Evolutionary conservation across 176 grass and related monocot species (phyloP), one percentile per base, ranked within the genome.

Genomic region (Musa troglodytarum): DNA sequence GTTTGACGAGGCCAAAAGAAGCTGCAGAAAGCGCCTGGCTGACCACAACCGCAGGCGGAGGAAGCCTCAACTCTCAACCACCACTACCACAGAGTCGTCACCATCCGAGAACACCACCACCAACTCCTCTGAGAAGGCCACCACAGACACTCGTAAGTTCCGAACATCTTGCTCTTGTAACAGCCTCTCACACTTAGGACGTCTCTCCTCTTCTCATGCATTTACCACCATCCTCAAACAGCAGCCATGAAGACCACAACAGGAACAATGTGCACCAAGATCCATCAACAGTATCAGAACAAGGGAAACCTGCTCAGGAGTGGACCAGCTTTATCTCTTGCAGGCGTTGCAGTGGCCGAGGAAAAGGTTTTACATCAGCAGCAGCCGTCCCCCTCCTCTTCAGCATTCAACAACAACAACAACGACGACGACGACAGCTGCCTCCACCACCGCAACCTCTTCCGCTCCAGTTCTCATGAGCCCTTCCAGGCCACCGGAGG

Each of bases 1-100:
- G 83, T 92, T 92, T 12, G 89, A 92, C 53, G 86, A 92, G 81
- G 78, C 83, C 29, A 92, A 92, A 63, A 82, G 89, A 68, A 92
- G 89, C 86, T 92, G 89, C 81, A 64, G 89, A 78, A 92, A 86
- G 86, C 86, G 89, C 61, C 83, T 92, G 14, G 86, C 89, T 2
- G 89, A 92, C 83, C 89, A 92, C 89, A 92, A 92, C 89, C 83
- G 89, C 65, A 81, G 89, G 66, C 76, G 89, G 67, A 76, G 89
- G 86, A 92, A 88, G 89, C 89, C 86, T 16, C 76, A 66, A 8
- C 49, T 13, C 7, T 24, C 21, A 16, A 6, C 73, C 5, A 28
- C 21, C 2, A 11, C 11, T 6, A 10, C 69, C 1, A 10, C 69
- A 52, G 34, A 43, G 34, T 43, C 34, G 34, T 43, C 34, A 43